Evolutionary conservation across 352 stramenopile species (phyloP).

Genomic region (Phytophthora litchii): DNA sequence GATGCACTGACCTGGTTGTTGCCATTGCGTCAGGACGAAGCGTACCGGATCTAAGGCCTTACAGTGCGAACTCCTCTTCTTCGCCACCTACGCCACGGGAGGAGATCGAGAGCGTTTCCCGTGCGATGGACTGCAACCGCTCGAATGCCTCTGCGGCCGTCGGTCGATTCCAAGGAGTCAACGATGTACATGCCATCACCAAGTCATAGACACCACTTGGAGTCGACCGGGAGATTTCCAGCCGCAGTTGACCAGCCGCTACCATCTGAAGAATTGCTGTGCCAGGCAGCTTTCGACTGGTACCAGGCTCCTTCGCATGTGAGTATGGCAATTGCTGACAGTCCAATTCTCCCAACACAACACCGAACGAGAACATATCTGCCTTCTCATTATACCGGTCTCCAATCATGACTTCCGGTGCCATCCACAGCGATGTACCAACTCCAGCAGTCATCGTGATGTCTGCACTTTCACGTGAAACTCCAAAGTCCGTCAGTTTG

Average conservation of each 20-base stretch:
- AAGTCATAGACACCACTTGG: conserved; percentile 33
- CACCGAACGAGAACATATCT: conserved; percentile 56
- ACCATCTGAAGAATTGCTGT: conserved; percentile 51
- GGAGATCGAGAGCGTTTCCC: conserved; percentile 36
- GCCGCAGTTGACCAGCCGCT: conserved; percentile 37
- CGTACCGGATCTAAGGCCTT: conserved; percentile 15
- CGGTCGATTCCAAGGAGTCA: conserved; percentile 39
- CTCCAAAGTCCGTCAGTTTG: conserved; percentile 54
- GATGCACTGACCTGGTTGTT: conserved; percentile 17
- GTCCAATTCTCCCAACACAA: conserved; percentile 42
- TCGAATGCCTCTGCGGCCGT: conserved; percentile 43
- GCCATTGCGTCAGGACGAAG: conserved; percentile 23
- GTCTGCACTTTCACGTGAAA: conserved; percentile 43
- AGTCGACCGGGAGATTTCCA: conserved; percentile 41
- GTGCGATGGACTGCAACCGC: conserved; percentile 34
- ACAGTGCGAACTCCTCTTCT: conserved; percentile 32
- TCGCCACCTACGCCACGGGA: conserved; percentile 21
- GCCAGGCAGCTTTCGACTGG: conserved; percentile 33
- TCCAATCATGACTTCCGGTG: conserved; percentile 51
- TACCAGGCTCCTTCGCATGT: conserved; percentile 28
- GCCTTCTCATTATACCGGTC: conserved; percentile 51
- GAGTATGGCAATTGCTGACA: conserved; percentile 41
- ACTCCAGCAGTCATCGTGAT: conserved; percentile 54
- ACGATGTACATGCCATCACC: conserved; percentile 39
- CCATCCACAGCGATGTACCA: conserved; percentile 50